Conservation (phyloP, 345 rosid species). For the Carallia pectinifolia region DNA sequence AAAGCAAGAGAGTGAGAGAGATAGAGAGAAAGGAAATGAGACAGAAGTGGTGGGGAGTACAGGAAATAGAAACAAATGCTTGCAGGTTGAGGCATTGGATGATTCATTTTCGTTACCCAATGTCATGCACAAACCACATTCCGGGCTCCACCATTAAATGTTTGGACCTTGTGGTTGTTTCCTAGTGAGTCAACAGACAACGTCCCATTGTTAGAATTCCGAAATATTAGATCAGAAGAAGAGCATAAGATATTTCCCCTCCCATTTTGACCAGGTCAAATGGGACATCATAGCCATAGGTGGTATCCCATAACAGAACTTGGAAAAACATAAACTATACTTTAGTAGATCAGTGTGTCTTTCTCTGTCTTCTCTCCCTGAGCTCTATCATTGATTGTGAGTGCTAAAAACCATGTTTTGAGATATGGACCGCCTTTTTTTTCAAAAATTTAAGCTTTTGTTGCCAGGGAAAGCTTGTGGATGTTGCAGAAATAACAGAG, state of each 20-base stretch:
- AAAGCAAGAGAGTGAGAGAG: too few relatives aligned
- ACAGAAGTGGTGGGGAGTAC: too few relatives aligned
- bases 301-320: background rate
- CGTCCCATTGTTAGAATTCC: background rate
- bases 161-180: background rate
- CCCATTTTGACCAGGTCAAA: slow-evolving; percentile 33
- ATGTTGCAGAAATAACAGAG: slow-evolving; percentile 21
- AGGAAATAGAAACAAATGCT: too few relatives aligned
- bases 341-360: background rate
- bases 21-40: too few relatives aligned
- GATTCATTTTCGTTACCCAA: too few relatives aligned
- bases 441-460: slow-evolving; percentile 20
- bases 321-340: background rate
- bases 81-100: too few relatives aligned
- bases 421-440: slow-evolving; percentile 20
- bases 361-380: background rate
- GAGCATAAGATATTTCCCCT: background rate
- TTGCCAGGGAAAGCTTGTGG: slow-evolving; percentile 37
- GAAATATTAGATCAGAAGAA: background rate
- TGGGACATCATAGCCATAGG: background rate
- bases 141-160: background rate
- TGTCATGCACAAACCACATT: too few relatives aligned
- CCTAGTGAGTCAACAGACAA: background rate
- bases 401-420: slow-evolving; percentile 32
- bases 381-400: slow-evolving; percentile 20